These are phyloP conservation scores for Aureobasidium sp. DNA, from an alignment of 2,329 filamentous ascomycete species.

Conservation along the genomic window DNA sequence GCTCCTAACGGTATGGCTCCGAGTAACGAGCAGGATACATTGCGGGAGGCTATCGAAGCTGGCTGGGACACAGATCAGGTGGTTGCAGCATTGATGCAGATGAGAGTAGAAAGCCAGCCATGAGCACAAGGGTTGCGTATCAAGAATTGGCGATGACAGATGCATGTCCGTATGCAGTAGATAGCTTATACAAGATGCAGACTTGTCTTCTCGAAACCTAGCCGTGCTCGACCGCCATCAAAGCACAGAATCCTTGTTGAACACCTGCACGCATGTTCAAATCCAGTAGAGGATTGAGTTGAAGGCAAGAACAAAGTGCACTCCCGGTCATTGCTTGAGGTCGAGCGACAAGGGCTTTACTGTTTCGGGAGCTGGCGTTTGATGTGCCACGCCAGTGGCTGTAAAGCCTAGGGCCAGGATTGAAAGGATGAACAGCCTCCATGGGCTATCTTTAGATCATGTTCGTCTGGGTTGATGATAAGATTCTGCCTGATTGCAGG, in stretches of 20 bases:
- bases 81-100: conserved; percentile 23
- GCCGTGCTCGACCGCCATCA: background rate
- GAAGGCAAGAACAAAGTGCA: background rate
- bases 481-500: background rate
- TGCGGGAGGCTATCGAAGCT: conserved; percentile 37
- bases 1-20: conserved; percentile 51
- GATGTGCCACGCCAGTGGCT: background rate
- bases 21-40: conserved; percentile 48
- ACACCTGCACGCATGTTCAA: background rate
- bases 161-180: background rate
- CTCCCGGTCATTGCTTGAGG: background rate
- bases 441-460: background rate
- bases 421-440: background rate
- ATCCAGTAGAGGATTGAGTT: background rate
- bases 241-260: background rate
- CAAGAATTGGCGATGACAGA: background rate
- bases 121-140: background rate
- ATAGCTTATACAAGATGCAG: background rate
- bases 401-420: background rate
- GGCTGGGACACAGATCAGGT: conserved; percentile 33
- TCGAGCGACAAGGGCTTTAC: background rate
- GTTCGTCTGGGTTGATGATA: background rate
- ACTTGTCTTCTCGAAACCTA: background rate
- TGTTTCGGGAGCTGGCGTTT: background rate
- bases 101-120: conserved; percentile 19